These are phyloP conservation scores for Aeschynomene evenia DNA, from an alignment of 306 rosid species.

Conservation along the genomic window DNA sequence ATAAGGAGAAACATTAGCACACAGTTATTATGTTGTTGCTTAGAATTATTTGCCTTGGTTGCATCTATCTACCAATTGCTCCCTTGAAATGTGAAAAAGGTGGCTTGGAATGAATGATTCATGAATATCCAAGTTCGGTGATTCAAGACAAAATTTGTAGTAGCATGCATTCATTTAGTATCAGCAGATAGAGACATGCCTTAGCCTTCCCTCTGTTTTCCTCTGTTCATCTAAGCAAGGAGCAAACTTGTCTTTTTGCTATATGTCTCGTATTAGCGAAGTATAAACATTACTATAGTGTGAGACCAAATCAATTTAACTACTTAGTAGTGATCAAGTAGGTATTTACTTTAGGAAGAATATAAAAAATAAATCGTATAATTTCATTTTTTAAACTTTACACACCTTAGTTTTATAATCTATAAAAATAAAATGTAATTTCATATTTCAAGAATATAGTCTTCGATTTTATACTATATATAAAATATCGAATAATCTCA, in stretches of 20 bases:
- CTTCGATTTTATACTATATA: too few species aligned
- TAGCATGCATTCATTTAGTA: too few species aligned
- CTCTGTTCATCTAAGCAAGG: neutral
- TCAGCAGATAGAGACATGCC: too few species aligned
- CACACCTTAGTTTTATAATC: too few species aligned
- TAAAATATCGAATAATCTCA: too few species aligned
- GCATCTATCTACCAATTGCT: constrained; percentile 20
- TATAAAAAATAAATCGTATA: too few species aligned
- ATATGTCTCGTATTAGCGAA: neutral
- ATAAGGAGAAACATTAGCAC: neutral
- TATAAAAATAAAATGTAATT: too few species aligned
- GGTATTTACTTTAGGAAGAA: too few species aligned
- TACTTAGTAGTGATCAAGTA: too few species aligned
- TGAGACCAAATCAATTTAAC: neutral
- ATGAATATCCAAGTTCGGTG: neutral
- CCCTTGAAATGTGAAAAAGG: neutral
- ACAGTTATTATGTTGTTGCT: neutral
- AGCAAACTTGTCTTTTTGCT: too few species aligned
- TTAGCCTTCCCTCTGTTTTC: neutral
- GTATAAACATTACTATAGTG: neutral
- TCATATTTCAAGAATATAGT: too few species aligned
- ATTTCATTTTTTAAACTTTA: too few species aligned
- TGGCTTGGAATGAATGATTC: neutral
- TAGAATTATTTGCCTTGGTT: constrained; percentile 24
- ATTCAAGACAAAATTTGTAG: neutral